Conservation (phyloP, 2,329 filamentous ascomycete species). For the Phaeosphaeria sp. region DNA sequence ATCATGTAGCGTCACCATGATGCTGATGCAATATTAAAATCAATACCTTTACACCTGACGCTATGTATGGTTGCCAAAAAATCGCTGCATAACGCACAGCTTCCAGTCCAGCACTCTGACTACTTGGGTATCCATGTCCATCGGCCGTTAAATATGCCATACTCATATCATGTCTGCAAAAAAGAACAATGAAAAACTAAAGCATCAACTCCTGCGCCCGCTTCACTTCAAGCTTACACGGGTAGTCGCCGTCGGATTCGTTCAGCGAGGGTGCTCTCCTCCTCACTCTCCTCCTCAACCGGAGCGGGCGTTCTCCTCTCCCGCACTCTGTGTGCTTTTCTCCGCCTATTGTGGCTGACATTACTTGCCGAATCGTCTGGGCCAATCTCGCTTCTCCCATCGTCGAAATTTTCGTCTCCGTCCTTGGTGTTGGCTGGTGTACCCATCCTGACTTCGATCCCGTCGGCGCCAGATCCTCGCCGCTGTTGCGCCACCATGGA, state of each 20-base stretch:
- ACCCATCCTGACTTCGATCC: conserved; percentile 55
- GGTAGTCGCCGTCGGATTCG: conserved; percentile 36
- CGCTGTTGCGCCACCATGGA: conserved; percentile 67
- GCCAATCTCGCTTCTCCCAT: conserved; percentile 61
- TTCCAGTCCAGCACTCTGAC: conserved; percentile 12
- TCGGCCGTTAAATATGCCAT: conserved; percentile 29
- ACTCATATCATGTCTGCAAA: conserved; percentile 18
- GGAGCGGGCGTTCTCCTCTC: conserved; percentile 75
- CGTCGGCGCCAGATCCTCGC: conserved; percentile 54
- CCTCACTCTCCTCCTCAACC: conserved; percentile 63
- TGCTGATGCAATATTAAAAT: not conserved
- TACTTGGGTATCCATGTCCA: conserved; percentile 36
- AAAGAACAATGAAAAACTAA: conserved; percentile 5
- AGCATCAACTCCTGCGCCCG: not conserved
- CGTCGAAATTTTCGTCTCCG: conserved; percentile 47
- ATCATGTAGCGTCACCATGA: not conserved
- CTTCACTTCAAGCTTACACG: not conserved
- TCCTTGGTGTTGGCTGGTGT: conserved; percentile 53
- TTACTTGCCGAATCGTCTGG: conserved; percentile 85
- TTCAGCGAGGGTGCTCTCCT: conserved; percentile 31
- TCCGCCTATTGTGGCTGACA: conserved; percentile 73
- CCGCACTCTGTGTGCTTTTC: conserved; percentile 70
- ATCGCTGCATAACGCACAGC: not conserved
- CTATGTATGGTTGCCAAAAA: not conserved
- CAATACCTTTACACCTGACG: not conserved